These are phyloP conservation scores for Metroxylon sagu DNA, from an alignment of 176 grass and related monocot genomes.

Conservation along the genomic window DNA sequence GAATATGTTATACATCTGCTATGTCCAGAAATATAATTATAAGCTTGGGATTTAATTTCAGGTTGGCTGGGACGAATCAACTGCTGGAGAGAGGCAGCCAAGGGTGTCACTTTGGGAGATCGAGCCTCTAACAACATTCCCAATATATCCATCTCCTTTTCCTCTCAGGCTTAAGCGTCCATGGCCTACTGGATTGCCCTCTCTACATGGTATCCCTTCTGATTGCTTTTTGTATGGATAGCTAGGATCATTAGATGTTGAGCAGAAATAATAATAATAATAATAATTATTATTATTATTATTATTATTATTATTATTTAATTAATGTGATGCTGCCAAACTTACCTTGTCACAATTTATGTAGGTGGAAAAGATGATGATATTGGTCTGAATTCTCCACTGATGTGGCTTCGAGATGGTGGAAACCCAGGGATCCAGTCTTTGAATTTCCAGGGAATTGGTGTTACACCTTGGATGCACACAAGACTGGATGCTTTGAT, in stretches of 20 bases:
- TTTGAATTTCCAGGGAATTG: constrained; percentile 64
- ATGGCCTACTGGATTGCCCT: constrained; percentile 93
- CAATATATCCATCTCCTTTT: constrained; percentile 94
- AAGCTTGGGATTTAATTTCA: constrained; percentile 24
- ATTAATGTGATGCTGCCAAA: not conserved
- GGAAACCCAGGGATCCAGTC: constrained; percentile 75
- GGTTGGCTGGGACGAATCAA: constrained; percentile 99
- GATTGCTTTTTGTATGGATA: constrained; percentile 11
- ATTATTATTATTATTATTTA: not conserved
- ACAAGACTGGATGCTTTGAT: constrained; percentile 55
- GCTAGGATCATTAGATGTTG: too few relatives aligned
- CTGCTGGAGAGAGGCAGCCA: constrained; percentile 89
- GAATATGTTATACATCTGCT: too few relatives aligned
- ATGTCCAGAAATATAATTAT: not conserved
- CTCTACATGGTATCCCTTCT: constrained; percentile 45
- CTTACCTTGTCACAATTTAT: constrained; percentile 17
- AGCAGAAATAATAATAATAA: too few relatives aligned
- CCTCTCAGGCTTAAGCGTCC: constrained; percentile 91
- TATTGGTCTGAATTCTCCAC: constrained; percentile 61
- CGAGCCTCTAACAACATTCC: constrained; percentile 96
- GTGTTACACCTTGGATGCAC: constrained; percentile 72
- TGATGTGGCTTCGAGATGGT: constrained; percentile 85
- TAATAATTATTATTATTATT: too few relatives aligned
- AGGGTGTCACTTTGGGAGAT: constrained; percentile 98
- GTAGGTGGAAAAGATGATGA: constrained; percentile 83